phyloP scores from a whole-genome alignment of 2,329 filamentous ascomycete genomes.

The Colletotrichum camelliae region DNA sequence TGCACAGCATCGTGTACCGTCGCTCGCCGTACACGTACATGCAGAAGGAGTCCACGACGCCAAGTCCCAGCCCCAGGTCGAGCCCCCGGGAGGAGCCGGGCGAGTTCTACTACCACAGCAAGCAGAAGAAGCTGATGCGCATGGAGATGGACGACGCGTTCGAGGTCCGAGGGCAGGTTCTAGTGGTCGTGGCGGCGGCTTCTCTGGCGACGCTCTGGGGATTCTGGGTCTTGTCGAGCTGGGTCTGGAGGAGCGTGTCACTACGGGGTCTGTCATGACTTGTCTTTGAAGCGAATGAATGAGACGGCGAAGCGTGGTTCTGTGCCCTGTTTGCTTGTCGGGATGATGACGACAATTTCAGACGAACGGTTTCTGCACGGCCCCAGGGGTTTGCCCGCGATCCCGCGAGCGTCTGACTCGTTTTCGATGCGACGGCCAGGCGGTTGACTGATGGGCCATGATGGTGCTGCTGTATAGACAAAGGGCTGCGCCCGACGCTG shows the following conservation, averaged over 20 bases:
- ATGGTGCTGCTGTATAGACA: neutral
- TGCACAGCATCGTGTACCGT: conserved; percentile 46
- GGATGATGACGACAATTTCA: neutral
- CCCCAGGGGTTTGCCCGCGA: neutral
- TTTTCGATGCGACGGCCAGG: neutral
- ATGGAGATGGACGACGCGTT: conserved; percentile 70
- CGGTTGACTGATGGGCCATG: neutral
- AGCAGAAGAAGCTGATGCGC: conserved; percentile 65
- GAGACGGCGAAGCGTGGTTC: neutral
- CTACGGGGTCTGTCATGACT: neutral
- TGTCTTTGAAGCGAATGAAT: neutral
- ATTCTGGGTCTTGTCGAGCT: conserved; percentile 23
- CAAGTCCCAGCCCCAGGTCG: conserved; percentile 16
- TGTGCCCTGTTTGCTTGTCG: neutral
- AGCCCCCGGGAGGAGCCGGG: conserved; percentile 24
- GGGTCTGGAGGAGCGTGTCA: neutral
- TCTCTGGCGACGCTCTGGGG: conserved; percentile 33
- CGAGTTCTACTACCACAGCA: conserved; percentile 56
- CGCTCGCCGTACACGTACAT: conserved; percentile 43
- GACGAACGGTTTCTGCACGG: conserved; percentile 3
- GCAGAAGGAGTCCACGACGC: conserved; percentile 20
- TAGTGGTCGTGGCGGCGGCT: conserved; percentile 51
- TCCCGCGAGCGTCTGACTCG: neutral
- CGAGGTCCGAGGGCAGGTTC: conserved; percentile 59
- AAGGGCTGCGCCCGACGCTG: neutral